Base-by-base conservation (phyloP, 164 flowering plant genomes). In the Santalum album region DNA sequence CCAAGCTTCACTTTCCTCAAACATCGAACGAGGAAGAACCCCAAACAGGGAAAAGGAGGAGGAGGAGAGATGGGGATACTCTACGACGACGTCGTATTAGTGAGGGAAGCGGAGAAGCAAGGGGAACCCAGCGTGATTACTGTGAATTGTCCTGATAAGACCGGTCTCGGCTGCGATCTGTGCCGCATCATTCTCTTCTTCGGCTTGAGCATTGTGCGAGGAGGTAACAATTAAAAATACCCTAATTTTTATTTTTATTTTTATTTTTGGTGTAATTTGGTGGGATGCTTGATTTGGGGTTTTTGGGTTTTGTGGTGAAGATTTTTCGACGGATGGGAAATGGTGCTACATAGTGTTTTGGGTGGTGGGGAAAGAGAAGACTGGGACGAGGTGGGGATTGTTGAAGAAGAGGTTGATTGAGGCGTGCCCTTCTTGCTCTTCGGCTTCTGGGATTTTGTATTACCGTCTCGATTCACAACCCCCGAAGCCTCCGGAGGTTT, bases 341-440 rank as follows among this genome's bases (percentile, higher is more conserved):
- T 83, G 90, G 90, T 83, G 90, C 67, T 83, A 77, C 73, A 46
- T 83, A 64, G 79, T 83, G 60, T 68, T 83, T 24, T 81, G 86
- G 90, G 84, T 81, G 36, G 39, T 65, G 1, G 42, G 42, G 42
- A 38, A 38, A 4, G 80, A 77, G 3, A 74, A 65, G 18, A 51
- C 75, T 39, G 54, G 42, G 14, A 79, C 84, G 1, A 77, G 75
- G 55, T 83, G 90, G 90, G 38, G 46, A 63, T 57, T 77, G 62
- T 67, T 83, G 79, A 78, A 81, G 72, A 75, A 67, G 58, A 77
- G 90, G 59, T 59, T 84, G 23, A 25, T 72, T 21, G 87, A 14
- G 56, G 81, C 60, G 10, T 81, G 90, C 67, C 87, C 90, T 49
- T 74, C 82, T 47, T 78, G 72, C 46, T 70, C 73, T 54, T 77